A percentile compares a stretch with the other conserved stretches of the same genome.
Conservation (phyloP, 352 stramenopile genomes). For the Plasmopara viticola region DNA sequence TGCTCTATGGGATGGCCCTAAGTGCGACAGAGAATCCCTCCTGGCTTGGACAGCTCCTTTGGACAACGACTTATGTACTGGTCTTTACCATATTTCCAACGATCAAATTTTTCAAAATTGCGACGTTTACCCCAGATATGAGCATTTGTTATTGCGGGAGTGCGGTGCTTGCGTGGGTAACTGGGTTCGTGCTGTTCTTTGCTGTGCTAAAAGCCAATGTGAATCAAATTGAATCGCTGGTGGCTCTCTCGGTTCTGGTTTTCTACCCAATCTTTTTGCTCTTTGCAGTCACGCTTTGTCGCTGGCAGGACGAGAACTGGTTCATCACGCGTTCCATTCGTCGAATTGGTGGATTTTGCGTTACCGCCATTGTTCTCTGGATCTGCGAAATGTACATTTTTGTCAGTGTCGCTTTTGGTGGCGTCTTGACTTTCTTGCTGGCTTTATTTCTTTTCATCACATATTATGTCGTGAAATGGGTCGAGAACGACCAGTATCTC, state of each 20-base stretch:
- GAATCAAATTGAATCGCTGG: constrained; percentile 67
- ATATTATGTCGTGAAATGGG: constrained; percentile 78
- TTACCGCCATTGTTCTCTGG: constrained; percentile 44
- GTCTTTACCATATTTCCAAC: constrained; percentile 68
- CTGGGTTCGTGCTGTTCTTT: constrained; percentile 69
- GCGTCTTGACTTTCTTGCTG: constrained; percentile 49
- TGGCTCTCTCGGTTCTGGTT: constrained; percentile 64
- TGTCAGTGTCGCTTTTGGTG: constrained; percentile 42
- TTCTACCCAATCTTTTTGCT: constrained; percentile 81
- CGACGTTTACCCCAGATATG: constrained; percentile 50
- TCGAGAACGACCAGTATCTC: constrained; percentile 81
- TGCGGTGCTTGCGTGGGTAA: constrained; percentile 59
- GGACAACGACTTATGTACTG: constrained; percentile 49
- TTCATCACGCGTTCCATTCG: constrained; percentile 41
- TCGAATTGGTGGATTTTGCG: constrained; percentile 15
- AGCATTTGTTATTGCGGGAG: constrained; percentile 41
- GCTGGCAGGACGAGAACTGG: constrained; percentile 77
- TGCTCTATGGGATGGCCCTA: constrained; percentile 63
- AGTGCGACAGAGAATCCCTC: constrained; percentile 54
- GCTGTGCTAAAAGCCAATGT: constrained; percentile 46
- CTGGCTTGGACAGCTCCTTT: constrained; percentile 73
- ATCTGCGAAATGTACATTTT: constrained; percentile 81
- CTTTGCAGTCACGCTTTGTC: constrained; percentile 59
- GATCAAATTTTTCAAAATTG: constrained; percentile 78
- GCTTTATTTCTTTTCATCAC: constrained; percentile 63